Base-by-base conservation (phyloP, 306 rosid genomes). In the Oxytropis ochrocephala region DNA sequence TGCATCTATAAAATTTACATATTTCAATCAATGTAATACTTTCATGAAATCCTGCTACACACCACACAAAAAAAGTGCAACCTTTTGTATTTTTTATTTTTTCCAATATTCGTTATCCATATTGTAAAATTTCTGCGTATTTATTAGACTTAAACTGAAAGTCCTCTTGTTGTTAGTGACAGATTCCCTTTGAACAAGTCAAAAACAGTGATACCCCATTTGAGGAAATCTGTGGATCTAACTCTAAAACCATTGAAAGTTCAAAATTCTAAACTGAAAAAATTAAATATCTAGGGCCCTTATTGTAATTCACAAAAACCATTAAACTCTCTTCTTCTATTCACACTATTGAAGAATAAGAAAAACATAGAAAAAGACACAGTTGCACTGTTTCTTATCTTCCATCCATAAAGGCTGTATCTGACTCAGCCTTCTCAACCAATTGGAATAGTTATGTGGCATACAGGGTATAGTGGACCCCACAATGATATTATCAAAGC, bases 371-470 rank as follows among this genome's bases (percentile, higher is more conserved):
- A 16, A 24, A 24, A 24, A 24, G 29, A 35, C 18, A 43, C 16
- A 62, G 16, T 50, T 1, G 41, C 8, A 6, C 21, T 18, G n/a
- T 56, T 67, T 12, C 47, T 76, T 70, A 81, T 61, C 77, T 59
- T 44, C 44, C 29, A 24, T 24, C 36, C 51, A 53, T 7, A 18
- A 29, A 48, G 56, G 19, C 54, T 1, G 33, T 27, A 58, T 56
- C 35, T 67, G 77, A 75, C 59, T 32, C 4, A 72, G 4, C 35
- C 49, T 73, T 67, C 57, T 64, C 59, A 44, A 64, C 85, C 78
- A 82, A 74, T 80, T 75, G 74, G 79, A 78, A 27, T 64, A 64
- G 79, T 64, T 86, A 79, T 83, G 86, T 86, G 86, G 85, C 84
- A 78, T 64, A 54, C 83, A 81, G 84, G 78, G 75, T 32, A 21